Base-by-base conservation (phyloP, 1,284 basidiomycete species). In the Papiliotrema nemorosa region DNA sequence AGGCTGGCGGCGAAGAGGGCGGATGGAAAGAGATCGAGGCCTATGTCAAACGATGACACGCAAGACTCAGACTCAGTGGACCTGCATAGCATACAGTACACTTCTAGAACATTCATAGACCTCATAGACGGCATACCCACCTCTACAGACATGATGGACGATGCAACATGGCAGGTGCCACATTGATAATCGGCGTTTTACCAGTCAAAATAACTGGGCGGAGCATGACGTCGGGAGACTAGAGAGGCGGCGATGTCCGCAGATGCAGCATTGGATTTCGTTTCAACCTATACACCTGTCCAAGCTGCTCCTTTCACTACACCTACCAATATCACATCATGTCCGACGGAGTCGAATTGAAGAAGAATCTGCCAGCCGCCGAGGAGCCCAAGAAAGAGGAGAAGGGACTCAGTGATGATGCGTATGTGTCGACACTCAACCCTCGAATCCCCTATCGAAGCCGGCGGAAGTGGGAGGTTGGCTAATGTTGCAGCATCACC, bases 381-480 rank as follows among this genome's bases (percentile, higher is more conserved):
- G 66, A 66, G 40, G 58, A 67, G 57, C 50, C 57, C 29, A 59
- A 68, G 58, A 55, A 60, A 47, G 65, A 67, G 58, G 69, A 72
- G 62, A 70, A 73, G 63, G 73, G 73, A 27, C 62, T 75, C 52
- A 58, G 47, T 55, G 69, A 71, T 54, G 73, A 75, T 60, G 66
- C 64, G 73, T 75, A 53, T 21, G 18, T 20, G n/a, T 42, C 48
- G 18, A 16, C 29, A 25, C 12, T 9, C 10, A 21, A 10, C 16
- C 39, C 18, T 14, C 10, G 37, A 31, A 22, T n/a, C n/a, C n/a
- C n/a, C n/a, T n/a, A n/a, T n/a, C n/a, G n/a, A n/a, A n/a, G n/a
- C 20, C 10, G 45, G 5, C 13, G 2, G 31, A 18, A 10, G 25
- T 18, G 40, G 20, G 22, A 12, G 14, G 26, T 14, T n/a, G 20